Evolutionary conservation across 345 rosid genomes (phyloP), one percentile per base, ranked within the genome.

Genomic region (Heritiera littoralis): DNA sequence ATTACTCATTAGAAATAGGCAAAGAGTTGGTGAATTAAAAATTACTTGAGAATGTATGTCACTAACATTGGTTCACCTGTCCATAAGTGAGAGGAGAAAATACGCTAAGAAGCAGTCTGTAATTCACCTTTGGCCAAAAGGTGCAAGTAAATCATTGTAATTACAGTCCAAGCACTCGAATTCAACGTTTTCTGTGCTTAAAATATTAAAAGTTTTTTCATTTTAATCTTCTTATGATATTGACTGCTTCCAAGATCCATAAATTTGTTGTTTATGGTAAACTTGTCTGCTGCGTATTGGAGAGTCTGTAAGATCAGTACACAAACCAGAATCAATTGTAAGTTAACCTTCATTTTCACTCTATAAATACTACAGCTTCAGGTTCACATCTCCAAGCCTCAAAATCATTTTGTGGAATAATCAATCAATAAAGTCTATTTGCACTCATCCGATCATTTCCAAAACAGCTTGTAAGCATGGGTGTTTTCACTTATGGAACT

Each of bases 291-390:
- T 41, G 43, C 43, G 4, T 41, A 3, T 41, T 0, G 43, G 4
- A 41, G 43, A 41, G 4, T 41, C 3, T 41, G 43, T 41, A 41
- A 41, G 43, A 5, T 41, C 5, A 3, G 14, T 67, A 43, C 35
- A 23, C 9, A n/a, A 43, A 43, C 17, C 32, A 43, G 54, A 20
- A 43, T 43, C n/a, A 35, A 14, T 8, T 35, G 68, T 1, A 64
- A 35, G 2, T 2, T 54, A 11, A 18, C 20, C 5, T 70, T 23
- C 41, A 48, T 18, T 41, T n/a, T 48, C 20, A 46, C 8, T 48
- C 65, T 54, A 66, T 66, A 77, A 77, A 66, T 77, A 77, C 54
- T 28, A 23, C 65, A 46, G 52, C 74, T 66, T 40, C 64, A 9
- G 11, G 59, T 7, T 54, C 13, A 32, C 48, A 72, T 65, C 72